Evolutionary conservation across 2,329 filamentous ascomycete genomes (phyloP).

Genomic region (Fusarium sacchari): DNA sequence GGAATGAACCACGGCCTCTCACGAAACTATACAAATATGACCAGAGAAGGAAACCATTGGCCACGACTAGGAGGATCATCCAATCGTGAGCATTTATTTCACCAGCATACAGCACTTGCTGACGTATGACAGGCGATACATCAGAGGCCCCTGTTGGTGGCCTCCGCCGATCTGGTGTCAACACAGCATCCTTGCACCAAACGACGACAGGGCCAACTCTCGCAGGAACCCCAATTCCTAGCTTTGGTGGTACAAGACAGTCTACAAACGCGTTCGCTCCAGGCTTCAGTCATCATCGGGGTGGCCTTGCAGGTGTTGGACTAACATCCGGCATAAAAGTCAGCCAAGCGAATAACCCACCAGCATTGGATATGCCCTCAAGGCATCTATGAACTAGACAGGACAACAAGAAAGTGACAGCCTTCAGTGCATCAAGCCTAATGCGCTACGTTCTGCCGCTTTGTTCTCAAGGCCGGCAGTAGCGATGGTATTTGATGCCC

Average conservation of each 20-base stretch:
- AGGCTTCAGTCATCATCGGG: conserved; percentile 34
- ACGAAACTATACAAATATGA: conserved; percentile 13
- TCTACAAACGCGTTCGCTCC: conserved; percentile 12
- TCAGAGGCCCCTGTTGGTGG: conserved; percentile 10
- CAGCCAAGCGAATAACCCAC: conserved; percentile 39
- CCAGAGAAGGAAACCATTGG: conserved; percentile 33
- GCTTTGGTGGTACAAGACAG: conserved; percentile 14
- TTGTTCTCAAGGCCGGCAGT: neutral
- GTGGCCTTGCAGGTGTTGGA: conserved; percentile 41
- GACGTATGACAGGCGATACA: conserved; percentile 18
- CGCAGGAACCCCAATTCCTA: conserved; percentile 9
- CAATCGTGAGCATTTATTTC: conserved; percentile 24
- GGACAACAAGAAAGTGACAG: no score
- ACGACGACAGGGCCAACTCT: conserved; percentile 7
- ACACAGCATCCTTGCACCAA: conserved; percentile 11
- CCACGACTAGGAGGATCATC: conserved; percentile 12
- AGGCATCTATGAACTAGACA: conserved; percentile 12
- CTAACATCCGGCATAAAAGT: conserved; percentile 46
- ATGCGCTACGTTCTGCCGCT: neutral
- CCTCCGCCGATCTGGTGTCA: conserved; percentile 14
- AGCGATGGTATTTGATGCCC: no score
- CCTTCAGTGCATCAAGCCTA: neutral
- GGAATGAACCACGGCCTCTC: conserved; percentile 27
- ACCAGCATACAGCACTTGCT: neutral
- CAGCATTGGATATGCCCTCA: conserved; percentile 25